These are phyloP conservation scores for Przewalskia tangutica DNA, from an alignment of 257 asterid species.

Conservation along the genomic window DNA sequence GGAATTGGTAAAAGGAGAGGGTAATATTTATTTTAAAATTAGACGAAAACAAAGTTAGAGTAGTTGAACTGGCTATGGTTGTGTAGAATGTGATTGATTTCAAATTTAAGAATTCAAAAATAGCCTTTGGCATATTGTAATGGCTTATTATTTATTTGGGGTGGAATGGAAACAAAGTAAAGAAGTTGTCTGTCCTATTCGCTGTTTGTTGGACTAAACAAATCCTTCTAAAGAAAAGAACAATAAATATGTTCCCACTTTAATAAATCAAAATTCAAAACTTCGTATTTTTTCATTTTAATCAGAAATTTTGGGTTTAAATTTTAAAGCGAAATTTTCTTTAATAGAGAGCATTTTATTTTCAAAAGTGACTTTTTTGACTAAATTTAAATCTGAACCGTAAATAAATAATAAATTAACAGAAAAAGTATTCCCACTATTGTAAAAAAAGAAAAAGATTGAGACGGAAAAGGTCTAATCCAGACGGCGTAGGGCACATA, in stretches of 20 bases:
- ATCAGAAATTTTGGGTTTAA: background rate
- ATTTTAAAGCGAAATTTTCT: fast-evolving
- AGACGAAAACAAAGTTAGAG: background rate
- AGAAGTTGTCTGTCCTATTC: background rate
- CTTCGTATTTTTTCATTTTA: no score
- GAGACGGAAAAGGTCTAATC: background rate
- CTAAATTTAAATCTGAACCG: fast-evolving
- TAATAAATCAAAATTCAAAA: background rate
- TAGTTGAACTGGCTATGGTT: no score
- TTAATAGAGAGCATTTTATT: background rate
- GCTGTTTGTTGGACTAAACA: background rate
- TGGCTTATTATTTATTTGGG: background rate
- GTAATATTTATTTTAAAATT: no score
- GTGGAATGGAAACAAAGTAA: background rate
- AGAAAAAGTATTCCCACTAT: background rate
- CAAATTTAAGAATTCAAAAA: background rate
- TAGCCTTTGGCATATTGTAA: background rate
- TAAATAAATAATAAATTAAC: background rate
- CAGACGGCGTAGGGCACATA: background rate
- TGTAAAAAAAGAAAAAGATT: background rate
- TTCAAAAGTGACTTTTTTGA: background rate
- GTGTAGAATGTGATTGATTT: background rate
- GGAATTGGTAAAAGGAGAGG: background rate
- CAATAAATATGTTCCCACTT: background rate
- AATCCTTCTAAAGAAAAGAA: background rate